Conservation (phyloP, 768 basidiomycete genomes). For the Russula abietina region DNA sequence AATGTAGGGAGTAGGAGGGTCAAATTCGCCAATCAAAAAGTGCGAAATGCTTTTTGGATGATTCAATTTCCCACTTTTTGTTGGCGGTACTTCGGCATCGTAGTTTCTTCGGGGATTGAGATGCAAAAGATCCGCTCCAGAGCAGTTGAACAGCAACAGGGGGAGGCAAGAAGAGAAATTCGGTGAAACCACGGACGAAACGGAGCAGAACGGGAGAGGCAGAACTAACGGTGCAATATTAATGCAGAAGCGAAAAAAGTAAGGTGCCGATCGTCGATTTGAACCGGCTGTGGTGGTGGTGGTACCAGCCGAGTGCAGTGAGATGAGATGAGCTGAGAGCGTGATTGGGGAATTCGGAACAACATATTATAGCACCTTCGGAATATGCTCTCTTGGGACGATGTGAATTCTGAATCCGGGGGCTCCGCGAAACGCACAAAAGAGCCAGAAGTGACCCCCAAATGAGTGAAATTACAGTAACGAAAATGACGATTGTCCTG, state of each 20-base stretch:
- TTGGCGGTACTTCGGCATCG: neutral
- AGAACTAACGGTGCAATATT: too few species aligned
- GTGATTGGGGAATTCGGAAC: neutral
- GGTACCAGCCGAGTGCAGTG: too few species aligned
- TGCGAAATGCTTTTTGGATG: too few species aligned
- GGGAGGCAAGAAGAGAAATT: neutral
- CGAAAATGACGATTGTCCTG: neutral
- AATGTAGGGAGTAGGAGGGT: neutral
- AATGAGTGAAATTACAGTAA: too few species aligned
- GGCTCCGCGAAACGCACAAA: too few species aligned
- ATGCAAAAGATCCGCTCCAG: neutral
- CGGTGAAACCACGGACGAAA: conserved; percentile 12
- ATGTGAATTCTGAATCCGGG: neutral
- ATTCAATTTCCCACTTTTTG: too few species aligned
- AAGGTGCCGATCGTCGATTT: too few species aligned
- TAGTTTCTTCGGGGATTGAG: conserved; percentile 2
- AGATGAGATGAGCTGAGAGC: neutral
- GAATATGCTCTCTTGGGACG: neutral
- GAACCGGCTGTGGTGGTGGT: neutral
- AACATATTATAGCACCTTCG: neutral
- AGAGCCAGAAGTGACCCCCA: neutral
- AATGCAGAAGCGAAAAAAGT: too few species aligned
- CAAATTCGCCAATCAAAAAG: too few species aligned
- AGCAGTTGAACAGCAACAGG: too few species aligned
- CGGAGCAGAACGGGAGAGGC: too few species aligned